Evolutionary conservation across 2,329 filamentous ascomycete species (phyloP).

Genomic region (Periconia digitata): DNA sequence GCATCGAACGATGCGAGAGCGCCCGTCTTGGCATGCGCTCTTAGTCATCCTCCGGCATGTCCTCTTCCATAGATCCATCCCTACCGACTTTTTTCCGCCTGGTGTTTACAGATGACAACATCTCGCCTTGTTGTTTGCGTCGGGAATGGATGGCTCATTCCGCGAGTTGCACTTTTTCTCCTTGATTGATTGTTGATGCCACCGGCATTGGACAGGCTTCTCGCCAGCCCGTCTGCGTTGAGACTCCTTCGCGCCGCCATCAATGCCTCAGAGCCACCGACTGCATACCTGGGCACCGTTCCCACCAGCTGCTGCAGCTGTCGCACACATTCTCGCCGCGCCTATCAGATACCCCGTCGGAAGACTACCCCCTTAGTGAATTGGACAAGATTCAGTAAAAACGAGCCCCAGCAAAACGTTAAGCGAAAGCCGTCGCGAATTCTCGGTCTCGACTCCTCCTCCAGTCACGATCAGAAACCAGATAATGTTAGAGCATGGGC

Average conservation of each 20-base stretch:
- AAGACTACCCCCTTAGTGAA: conserved; percentile 8
- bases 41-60: conserved; percentile 16
- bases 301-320: conserved; percentile 18
- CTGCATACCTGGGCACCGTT: conserved; percentile 15
- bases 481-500: conserved; percentile 41
- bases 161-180: conserved; percentile 6
- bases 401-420: not conserved
- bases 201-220: conserved; percentile 48
- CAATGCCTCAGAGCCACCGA: conserved; percentile 24
- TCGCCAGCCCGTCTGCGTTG: conserved; percentile 48
- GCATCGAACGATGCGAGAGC: conserved; percentile 30
- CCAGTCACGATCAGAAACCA: conserved; percentile 5
- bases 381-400: not conserved
- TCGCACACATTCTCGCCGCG: conserved; percentile 12
- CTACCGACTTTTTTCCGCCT: conserved; percentile 13
- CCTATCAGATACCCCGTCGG: conserved; percentile 10
- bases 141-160: conserved; percentile 20
- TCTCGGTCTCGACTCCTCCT: too few species aligned
- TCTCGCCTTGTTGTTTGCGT: not conserved
- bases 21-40: not conserved
- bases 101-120: not conserved
- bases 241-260: conserved; percentile 41
- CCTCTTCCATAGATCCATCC: conserved; percentile 10
- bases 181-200: conserved; percentile 41
- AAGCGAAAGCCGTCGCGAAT: too few species aligned